phyloP scores from a whole-genome alignment of 345 rosid species.

The Durio zibethinus region DNA sequence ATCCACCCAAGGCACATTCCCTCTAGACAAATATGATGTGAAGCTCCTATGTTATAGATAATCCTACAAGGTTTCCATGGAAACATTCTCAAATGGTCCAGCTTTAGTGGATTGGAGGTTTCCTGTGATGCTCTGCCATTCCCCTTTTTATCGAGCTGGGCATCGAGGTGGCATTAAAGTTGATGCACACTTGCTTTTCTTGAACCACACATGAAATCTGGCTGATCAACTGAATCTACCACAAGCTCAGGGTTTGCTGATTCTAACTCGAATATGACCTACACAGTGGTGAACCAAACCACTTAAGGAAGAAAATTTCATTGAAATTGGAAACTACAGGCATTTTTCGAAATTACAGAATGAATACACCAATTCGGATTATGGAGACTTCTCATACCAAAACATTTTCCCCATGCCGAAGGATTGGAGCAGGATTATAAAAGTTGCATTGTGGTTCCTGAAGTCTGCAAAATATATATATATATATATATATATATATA shows the following conservation, averaged over 20 bases:
- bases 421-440: slow-evolving; percentile 8
- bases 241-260: slow-evolving; percentile 45
- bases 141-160: too few relatives aligned
- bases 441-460: slow-evolving; percentile 1
- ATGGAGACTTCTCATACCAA: slow-evolving; percentile 1
- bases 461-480: slow-evolving; percentile 6
- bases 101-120: too few relatives aligned
- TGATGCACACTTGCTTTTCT: not conserved
- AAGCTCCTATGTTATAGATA: not conserved
- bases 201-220: not conserved
- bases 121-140: too few relatives aligned
- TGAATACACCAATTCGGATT: not conserved
- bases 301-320: not conserved
- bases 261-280: slow-evolving; percentile 77
- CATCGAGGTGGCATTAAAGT: not conserved
- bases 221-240: slow-evolving; percentile 43
- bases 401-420: slow-evolving; percentile 1
- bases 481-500: too few relatives aligned
- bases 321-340: not conserved
- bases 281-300: slow-evolving; percentile 9
- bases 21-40: not conserved
- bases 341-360: not conserved
- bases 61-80: not conserved
- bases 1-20: not conserved
- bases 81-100: too few relatives aligned